Evolutionary conservation across 352 stramenopile species (phyloP).

Genomic region (Phytophthora hybrid): DNA sequence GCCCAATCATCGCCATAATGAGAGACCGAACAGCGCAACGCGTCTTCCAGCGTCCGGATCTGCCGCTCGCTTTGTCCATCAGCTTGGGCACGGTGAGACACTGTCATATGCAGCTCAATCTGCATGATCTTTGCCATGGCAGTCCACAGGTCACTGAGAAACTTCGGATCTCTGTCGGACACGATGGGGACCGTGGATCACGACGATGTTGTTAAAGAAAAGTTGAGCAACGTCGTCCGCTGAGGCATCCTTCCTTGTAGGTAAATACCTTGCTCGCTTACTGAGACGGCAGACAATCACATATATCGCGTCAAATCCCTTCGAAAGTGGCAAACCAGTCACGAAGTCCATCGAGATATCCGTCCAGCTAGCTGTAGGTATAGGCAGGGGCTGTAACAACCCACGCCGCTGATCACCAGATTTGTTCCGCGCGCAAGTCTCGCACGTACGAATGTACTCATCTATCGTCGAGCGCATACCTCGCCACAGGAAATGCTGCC

Average conservation of each 20-base stretch:
- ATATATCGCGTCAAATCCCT: conserved; percentile 9
- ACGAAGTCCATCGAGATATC: neutral
- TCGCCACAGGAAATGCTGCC: neutral
- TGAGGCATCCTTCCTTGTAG: neutral
- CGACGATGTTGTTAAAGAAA: conserved; percentile 4
- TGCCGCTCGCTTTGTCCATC: conserved; percentile 5
- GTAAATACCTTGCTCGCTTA: neutral
- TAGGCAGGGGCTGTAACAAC: neutral
- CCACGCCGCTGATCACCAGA: neutral
- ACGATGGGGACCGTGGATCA: conserved; percentile 2
- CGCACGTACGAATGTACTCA: neutral
- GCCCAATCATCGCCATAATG: conserved; percentile 4
- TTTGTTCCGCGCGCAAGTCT: neutral
- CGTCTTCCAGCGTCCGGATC: conserved; percentile 11
- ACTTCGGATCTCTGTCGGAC: conserved; percentile 2
- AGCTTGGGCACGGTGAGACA: conserved; percentile 2
- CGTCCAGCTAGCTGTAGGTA: neutral
- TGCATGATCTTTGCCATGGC: neutral
- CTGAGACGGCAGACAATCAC: conserved; percentile 1
- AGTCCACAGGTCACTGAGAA: conserved; percentile 3
- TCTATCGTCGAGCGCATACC: neutral
- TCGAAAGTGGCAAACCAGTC: neutral
- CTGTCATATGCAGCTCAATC: conserved; percentile 9
- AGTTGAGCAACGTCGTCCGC: neutral
- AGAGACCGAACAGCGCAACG: conserved; percentile 5